Evolutionary conservation across 2,329 filamentous ascomycete genomes (phyloP), one percentile per base, ranked within the genome.

Genomic region (Colletotrichum navitas): DNA sequence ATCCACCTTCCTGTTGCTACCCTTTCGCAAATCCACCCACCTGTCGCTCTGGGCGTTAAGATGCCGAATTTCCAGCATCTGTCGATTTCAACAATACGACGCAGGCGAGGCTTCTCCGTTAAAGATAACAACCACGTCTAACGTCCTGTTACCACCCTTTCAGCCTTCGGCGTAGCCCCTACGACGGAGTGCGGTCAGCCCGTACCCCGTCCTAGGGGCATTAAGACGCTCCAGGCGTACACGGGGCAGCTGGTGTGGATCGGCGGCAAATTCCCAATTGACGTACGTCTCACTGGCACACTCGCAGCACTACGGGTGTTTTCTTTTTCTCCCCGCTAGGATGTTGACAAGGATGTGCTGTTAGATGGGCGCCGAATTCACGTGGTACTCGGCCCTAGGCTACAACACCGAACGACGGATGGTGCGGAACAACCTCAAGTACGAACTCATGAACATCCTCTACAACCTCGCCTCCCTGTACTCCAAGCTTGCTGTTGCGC

Each of bases 391-490:
- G 16, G 92, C 95, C 5, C 85, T 98, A 68, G 96, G 95, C 63
- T 98, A 97, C 81, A 95, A 97, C 80, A 92, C 90, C 16, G 91
- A 93, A 69, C 88, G 91, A 56, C 93, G 94, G 34, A 84, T 90
- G 67, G 86, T 89, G 41, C 87, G 88, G 74, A 90, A 91, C 78
- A 92, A 91, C 80, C 85, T 92, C 77, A 89, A 91, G 76, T 92
- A 95, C 83, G 96, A 99, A 83, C 90, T 97, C 24, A 92, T 95
- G 77, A 98, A 98, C 77, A 84, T 98, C 60, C 87, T 98, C 67
- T 98, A 93, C 86, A 99, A 99, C 78, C 90, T 99, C 52, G 94
- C 94, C 32, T 93, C 95, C 14, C 89, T 98, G 66, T 98, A 98
- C 84, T 96, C 94, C 32, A 95, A 98, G 81, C 89, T 99, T 7